Base-by-base conservation (phyloP, 352 stramenopile species). In the Phytophthora capsici region DNA sequence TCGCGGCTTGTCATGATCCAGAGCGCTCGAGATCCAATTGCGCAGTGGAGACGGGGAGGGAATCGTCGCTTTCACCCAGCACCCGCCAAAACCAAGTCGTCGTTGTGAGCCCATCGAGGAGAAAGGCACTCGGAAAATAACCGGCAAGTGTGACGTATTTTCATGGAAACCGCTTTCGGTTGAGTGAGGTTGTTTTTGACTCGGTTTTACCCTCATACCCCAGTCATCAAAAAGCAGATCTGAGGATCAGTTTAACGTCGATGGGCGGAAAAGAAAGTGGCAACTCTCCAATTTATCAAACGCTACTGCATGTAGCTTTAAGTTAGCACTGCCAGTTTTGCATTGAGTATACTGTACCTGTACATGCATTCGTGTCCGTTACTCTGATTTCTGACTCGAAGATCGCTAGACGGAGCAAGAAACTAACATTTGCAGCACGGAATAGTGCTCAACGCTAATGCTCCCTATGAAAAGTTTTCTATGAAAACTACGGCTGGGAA, bases 1-100 rank as follows among this genome's bases (percentile, higher is more conserved):
- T 75, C 69, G 16, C 54, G 63, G 22, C 43, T 64, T 17, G 55
- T 37, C 71, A 77, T 75, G 20, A 6, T n/a, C 46, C 10, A 53
- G 17, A 47, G 50, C 22, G 4, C 26, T 53, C 7, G 34, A 47
- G 6, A 48, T 30, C 25, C 54, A 62, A 69, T 66, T 55, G 43
- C 48, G 30, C 38, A 69, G 59, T 69, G 50, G 28, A 65, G 60
- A 68, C 57, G 57, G 48, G 45, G 6, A 28, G 16, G 12, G 7
- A n/a, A 41, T 30, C n/a, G 16, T 17, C 41, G 44, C 36, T n/a
- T 17, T 28, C 37, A 50, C 51, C 37, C 36, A 58, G 37, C 34
- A 57, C n/a, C 16, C 8, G 28, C 28, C 28, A 34, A 34, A 34
- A 7, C 12, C 17, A 17, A 25, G 16, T 19, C 41, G 14, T 23